phyloP scores from a whole-genome alignment of 163 green algal genomes.

The Scenedesmus sp. region DNA sequence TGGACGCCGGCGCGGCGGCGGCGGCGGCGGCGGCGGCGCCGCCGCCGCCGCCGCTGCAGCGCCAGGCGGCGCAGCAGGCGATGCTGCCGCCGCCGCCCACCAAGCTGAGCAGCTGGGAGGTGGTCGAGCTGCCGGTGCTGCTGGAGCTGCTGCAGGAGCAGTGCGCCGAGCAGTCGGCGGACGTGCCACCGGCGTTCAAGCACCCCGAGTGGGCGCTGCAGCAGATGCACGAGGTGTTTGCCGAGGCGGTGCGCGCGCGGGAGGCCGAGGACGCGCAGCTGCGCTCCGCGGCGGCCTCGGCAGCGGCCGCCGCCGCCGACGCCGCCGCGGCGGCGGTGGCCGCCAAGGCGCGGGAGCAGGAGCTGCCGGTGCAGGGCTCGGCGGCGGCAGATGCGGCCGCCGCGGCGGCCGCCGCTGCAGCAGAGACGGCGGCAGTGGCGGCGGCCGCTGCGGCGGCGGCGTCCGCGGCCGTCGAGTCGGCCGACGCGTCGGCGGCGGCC shows the following conservation, averaged over 20 bases:
- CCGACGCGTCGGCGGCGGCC: constrained; percentile 5
- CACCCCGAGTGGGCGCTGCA: constrained; percentile 15
- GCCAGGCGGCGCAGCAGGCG: neutral
- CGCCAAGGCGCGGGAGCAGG: neutral
- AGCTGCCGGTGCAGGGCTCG: neutral
- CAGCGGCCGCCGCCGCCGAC: too few species aligned
- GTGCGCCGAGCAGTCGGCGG: constrained; percentile 9
- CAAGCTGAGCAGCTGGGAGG: constrained; percentile 39
- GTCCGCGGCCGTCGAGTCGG: neutral
- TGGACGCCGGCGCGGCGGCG: neutral
- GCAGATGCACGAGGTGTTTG: constrained; percentile 20
- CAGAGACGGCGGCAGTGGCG: constrained; percentile 5
- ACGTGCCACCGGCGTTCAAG: neutral
- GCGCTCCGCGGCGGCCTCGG: too few species aligned
- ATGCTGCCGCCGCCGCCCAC: constrained; percentile 33
- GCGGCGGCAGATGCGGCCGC: neutral
- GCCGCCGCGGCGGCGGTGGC: too few species aligned
- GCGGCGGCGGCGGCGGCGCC: constrained; percentile 15
- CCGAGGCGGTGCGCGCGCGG: neutral
- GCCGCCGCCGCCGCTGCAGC: neutral
- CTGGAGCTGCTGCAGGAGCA: constrained; percentile 23
- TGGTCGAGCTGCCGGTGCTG: constrained; percentile 20
- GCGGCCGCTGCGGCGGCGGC: constrained; percentile 3
- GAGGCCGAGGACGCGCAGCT: neutral
- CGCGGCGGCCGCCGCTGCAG: neutral